Evolutionary conservation across 1,284 basidiomycete genomes (phyloP), one percentile per base, ranked within the genome.

Genomic region (Prillingera fragicola): DNA sequence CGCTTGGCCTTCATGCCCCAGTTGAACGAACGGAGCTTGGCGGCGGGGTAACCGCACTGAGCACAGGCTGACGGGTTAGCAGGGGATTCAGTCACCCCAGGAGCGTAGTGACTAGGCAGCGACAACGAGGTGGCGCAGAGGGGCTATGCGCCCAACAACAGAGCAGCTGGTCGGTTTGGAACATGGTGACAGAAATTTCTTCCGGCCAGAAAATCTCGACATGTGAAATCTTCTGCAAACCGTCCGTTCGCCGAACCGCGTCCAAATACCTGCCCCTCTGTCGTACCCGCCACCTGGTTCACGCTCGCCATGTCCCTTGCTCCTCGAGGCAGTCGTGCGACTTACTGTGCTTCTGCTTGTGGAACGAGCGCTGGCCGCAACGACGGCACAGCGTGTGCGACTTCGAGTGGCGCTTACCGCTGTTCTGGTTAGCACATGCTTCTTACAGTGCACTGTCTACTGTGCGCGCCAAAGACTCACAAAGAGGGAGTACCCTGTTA

Each of bases 1-100:
- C 94, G 85, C 83, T 97, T 96, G 50, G 92, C 94, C 82, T 98
- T 98, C 73, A 84, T 80, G 61, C 90, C 89, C 94, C 94, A 98
- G 76, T 97, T 86, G 76, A 83, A 97, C 64, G 87, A 92, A 69
- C 94, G 84, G 66, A 92, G 77, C 78, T 91, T 97, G 54, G 94
- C 92, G 48, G 88, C 77, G 45, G 94, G 94, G 78, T 91, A 97
- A 48, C 94, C 95, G 73, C 95, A 97, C 71, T 89, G 85, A 41
- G 85, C 86, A 74, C 94, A 98, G 57, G 84, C 89, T 92, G 58
- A 34, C 24, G 35, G 19, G 41, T 44, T 38, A 48, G 45, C 39
- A 15, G 28, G 12, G 13, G n/a, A n/a, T n/a, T n/a, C n/a, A n/a
- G n/a, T n/a, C n/a, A n/a, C n/a, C n/a, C n/a, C n/a, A n/a, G n/a